phyloP scores from a whole-genome alignment of 2,329 filamentous ascomycete genomes.

The Neofusicoccum laricinum region DNA sequence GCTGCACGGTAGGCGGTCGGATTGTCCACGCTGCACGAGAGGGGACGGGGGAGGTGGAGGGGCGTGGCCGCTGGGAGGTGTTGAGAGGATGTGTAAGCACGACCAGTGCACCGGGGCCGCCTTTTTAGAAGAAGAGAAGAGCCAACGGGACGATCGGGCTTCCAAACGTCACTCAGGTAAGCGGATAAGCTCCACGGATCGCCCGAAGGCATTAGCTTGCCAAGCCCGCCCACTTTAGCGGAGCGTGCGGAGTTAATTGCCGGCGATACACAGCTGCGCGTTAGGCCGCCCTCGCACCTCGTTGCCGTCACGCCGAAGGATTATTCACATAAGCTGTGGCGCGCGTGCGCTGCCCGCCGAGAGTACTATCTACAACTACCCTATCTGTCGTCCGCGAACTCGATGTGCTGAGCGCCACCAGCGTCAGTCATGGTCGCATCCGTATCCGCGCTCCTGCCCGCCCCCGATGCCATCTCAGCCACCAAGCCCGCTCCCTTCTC shows the following conservation, averaged over 20 bases:
- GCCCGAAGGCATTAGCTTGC: constrained; percentile 2
- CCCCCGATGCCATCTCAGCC: constrained; percentile 6
- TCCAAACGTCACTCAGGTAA: constrained; percentile 8
- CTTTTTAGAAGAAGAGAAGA: constrained; percentile 5
- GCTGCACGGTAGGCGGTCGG: background rate
- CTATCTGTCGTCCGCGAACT: constrained; percentile 11
- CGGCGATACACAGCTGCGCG: background rate
- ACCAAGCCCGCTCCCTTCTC: constrained; percentile 8
- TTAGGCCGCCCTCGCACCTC: background rate
- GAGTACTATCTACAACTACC: background rate
- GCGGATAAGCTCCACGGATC: constrained; percentile 13
- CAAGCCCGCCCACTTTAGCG: background rate
- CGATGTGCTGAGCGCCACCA: constrained; percentile 9
- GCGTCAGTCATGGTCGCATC: background rate
- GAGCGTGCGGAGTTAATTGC: background rate
- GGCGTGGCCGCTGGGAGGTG: background rate
- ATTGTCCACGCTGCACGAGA: background rate
- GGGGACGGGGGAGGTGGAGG: background rate
- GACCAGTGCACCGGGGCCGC: background rate
- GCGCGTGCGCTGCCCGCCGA: background rate
- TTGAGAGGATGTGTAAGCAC: constrained; percentile 4
- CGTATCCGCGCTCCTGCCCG: background rate
- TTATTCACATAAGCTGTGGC: too few relatives aligned
- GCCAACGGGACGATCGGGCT: constrained; percentile 10
- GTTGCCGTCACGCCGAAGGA: background rate